These are phyloP conservation scores for Smallanthus sonchifolius DNA, from an alignment of 129 eudicot genomes.

Conservation along the genomic window DNA sequence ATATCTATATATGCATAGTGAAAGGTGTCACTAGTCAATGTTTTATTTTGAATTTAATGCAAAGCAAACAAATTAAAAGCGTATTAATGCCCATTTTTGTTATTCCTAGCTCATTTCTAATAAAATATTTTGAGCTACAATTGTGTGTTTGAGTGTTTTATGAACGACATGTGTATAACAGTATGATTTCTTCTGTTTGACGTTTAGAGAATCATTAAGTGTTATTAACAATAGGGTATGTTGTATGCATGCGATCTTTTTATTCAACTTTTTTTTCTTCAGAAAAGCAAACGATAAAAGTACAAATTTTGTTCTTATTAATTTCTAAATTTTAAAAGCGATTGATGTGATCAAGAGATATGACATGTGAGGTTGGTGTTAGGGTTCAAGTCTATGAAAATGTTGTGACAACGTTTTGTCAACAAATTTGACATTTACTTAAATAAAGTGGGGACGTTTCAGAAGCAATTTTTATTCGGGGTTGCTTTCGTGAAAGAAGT, in stretches of 20 bases:
- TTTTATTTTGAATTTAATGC: slow-evolving; percentile 3
- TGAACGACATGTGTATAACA: too few relatives aligned
- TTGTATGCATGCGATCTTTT: neutral
- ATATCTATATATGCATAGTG: slow-evolving; percentile 23
- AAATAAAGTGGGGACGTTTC: slow-evolving; percentile 1
- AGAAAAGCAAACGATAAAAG: neutral
- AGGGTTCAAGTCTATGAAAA: slow-evolving; percentile 1
- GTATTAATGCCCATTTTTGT: neutral
- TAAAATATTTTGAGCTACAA: neutral
- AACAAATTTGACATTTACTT: slow-evolving; percentile 8
- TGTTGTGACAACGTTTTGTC: slow-evolving; percentile 1
- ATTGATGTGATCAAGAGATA: slow-evolving; percentile 4
- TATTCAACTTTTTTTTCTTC: neutral
- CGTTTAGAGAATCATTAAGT: neutral
- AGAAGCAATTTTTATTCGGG: neutral
- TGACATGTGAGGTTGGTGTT: slow-evolving; percentile 1
- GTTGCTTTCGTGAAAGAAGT: slow-evolving; percentile 12
- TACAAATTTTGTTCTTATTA: neutral
- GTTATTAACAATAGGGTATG: neutral
- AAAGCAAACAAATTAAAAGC: neutral
- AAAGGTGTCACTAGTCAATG: slow-evolving; percentile 25
- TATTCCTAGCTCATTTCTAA: neutral
- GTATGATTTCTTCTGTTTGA: too few relatives aligned
- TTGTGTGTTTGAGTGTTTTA: neutral
- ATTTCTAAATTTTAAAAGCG: neutral